These are phyloP conservation scores for Saprolegnia diclina DNA, from an alignment of 352 stramenopile genomes.

Conservation along the genomic window DNA sequence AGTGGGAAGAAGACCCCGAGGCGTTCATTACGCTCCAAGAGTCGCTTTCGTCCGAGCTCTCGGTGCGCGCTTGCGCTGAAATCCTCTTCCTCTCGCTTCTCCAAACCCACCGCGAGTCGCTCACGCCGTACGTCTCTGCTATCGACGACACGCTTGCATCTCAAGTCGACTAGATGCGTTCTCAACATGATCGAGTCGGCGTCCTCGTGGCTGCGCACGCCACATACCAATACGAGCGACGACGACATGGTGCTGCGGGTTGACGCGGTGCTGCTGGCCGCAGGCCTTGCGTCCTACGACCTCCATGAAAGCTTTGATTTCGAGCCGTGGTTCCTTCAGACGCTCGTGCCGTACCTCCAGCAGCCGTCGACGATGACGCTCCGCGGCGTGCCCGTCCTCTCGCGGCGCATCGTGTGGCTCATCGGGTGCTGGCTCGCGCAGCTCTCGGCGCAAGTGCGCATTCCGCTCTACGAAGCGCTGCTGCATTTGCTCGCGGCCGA, in stretches of 20 bases:
- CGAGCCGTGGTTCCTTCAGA: slow-evolving; percentile 73
- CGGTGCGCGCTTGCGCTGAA: slow-evolving; percentile 69
- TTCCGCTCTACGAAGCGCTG: slow-evolving; percentile 74
- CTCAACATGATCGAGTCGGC: slow-evolving; percentile 57
- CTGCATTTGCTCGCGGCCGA: slow-evolving; percentile 39
- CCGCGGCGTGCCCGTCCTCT: slow-evolving; percentile 55
- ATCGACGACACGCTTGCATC: neutral
- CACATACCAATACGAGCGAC: slow-evolving; percentile 20
- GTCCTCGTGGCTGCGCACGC: slow-evolving; percentile 41
- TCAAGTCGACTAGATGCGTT: slow-evolving; percentile 29
- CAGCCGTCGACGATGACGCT: slow-evolving; percentile 29
- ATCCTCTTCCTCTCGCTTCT: slow-evolving; percentile 80
- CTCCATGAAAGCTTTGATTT: slow-evolving; percentile 85
- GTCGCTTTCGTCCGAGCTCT: slow-evolving; percentile 71
- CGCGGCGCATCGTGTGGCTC: slow-evolving; percentile 77
- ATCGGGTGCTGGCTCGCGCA: slow-evolving; percentile 83
- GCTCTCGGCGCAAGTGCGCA: slow-evolving; percentile 53
- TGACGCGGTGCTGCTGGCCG: slow-evolving; percentile 73
- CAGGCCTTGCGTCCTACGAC: slow-evolving; percentile 79
- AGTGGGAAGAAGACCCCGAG: slow-evolving; percentile 69
- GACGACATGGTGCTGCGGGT: slow-evolving; percentile 45
- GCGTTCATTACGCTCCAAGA: slow-evolving; percentile 57
- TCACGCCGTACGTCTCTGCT: slow-evolving; percentile 36
- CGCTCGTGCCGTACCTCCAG: slow-evolving; percentile 66
- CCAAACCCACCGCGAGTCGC: slow-evolving; percentile 61